Evolutionary conservation across 257 asterid species (phyloP).

Genomic region (Solanum pennellii): DNA sequence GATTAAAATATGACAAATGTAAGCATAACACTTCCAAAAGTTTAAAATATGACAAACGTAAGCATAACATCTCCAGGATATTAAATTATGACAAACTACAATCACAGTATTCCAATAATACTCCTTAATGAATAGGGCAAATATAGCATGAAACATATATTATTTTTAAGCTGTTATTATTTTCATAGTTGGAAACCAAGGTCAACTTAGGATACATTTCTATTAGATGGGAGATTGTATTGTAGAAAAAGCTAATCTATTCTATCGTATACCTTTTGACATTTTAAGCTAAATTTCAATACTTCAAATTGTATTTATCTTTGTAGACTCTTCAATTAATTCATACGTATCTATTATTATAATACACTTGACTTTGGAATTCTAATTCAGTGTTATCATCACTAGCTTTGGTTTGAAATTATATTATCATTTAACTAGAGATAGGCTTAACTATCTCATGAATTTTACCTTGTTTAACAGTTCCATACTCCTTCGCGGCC

Average conservation of each 20-base stretch:
- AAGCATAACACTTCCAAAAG: neutral
- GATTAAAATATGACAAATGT: neutral
- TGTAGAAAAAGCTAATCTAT: neutral
- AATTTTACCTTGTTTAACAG: neutral
- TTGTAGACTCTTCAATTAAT: neutral
- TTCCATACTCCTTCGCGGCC: neutral
- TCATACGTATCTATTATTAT: neutral
- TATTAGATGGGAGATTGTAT: neutral
- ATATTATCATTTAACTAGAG: neutral
- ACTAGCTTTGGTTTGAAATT: neutral
- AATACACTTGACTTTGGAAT: too few species aligned
- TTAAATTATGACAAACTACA: neutral
- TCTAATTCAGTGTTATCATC: neutral
- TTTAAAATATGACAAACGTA: neutral
- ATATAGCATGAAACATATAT: neutral
- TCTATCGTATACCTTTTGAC: neutral
- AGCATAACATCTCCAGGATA: neutral
- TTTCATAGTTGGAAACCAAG: neutral
- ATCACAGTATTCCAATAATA: neutral
- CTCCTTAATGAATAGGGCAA: neutral
- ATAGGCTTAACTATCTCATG: neutral
- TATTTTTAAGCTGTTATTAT: neutral
- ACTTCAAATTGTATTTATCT: neutral
- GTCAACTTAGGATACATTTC: neutral
- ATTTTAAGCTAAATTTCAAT: neutral